phyloP scores from a whole-genome alignment of 1,284 basidiomycete species.

The Apiotrichum gracile region DNA sequence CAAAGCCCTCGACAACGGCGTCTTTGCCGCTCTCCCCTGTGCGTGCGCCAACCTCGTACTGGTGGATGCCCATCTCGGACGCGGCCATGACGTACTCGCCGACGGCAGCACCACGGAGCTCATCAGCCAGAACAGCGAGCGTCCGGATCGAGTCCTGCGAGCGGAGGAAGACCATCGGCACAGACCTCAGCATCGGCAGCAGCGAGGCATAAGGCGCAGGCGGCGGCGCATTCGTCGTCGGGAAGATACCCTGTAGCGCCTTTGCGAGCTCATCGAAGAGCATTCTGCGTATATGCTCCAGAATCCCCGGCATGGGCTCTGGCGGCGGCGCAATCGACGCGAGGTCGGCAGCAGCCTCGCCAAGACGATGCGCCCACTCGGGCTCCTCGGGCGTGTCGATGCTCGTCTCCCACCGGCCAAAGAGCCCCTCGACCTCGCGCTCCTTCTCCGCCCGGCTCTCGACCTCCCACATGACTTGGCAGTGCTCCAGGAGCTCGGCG shows the following conservation, averaged over 20 bases:
- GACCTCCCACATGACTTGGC: conserved; percentile 41
- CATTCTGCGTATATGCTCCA: conserved; percentile 21
- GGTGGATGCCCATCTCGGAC: conserved; percentile 20
- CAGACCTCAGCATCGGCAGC: conserved; percentile 27
- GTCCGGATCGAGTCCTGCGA: conserved; percentile 12
- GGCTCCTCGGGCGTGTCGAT: conserved; percentile 27
- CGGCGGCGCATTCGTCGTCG: conserved; percentile 22
- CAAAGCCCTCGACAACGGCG: conserved; percentile 33
- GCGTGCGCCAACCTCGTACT: conserved; percentile 5
- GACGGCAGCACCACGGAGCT: conserved; percentile 37
- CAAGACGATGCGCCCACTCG: conserved; percentile 11
- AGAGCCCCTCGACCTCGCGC: conserved; percentile 28
- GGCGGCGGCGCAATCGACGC: conserved; percentile 8
- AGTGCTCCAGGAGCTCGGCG: conserved; percentile 36
- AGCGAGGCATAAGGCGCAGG: conserved; percentile 29
- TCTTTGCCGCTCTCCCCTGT: conserved; percentile 24
- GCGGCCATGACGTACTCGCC: conserved; percentile 40
- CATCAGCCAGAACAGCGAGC: conserved; percentile 29
- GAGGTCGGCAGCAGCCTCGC: conserved; percentile 23
- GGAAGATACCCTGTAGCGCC: conserved; percentile 29
- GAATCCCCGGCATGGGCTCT: conserved; percentile 18
- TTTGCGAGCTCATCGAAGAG: conserved; percentile 21
- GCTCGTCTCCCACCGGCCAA: conserved; percentile 29
- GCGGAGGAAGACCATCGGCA: conserved; percentile 18
- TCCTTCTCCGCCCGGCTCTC: conserved; percentile 29